phyloP scores from a whole-genome alignment of 768 basidiomycete species.

The Leccinum subtestaceum region DNA sequence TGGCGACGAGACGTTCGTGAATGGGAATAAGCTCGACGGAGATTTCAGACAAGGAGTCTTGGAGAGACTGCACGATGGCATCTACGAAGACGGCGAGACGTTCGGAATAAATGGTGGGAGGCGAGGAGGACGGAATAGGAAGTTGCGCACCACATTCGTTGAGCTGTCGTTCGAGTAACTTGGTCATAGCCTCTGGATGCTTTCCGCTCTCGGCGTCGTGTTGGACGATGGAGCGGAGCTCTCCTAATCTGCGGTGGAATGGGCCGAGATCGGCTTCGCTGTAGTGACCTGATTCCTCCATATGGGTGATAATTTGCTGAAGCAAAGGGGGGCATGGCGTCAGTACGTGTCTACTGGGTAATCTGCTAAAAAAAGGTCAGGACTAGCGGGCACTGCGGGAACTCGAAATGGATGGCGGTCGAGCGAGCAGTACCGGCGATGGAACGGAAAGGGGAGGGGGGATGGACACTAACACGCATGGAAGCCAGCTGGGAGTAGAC shows the following conservation, averaged over 20 bases:
- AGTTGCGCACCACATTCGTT: slow-evolving; percentile 79
- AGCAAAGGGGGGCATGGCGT: slow-evolving; percentile 20
- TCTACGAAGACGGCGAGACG: slow-evolving; percentile 44
- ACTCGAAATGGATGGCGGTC: slow-evolving; percentile 9
- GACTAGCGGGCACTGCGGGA: slow-evolving; percentile 16
- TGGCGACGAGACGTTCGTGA: slow-evolving; percentile 82
- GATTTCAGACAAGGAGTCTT: slow-evolving; percentile 82
- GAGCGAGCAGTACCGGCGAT: neutral
- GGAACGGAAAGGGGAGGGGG: slow-evolving; percentile 7
- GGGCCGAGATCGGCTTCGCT: slow-evolving; percentile 88
- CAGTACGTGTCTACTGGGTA: slow-evolving; percentile 26
- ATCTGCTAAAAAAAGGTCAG: slow-evolving; percentile 28
- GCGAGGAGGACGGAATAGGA: slow-evolving; percentile 7
- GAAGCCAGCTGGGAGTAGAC: slow-evolving; percentile 95
- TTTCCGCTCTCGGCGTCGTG: slow-evolving; percentile 77
- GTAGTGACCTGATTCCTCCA: slow-evolving; percentile 95
- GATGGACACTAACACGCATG: slow-evolving; percentile 75
- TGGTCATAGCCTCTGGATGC: slow-evolving; percentile 84
- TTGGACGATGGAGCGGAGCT: slow-evolving; percentile 83
- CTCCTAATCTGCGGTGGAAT: slow-evolving; percentile 76
- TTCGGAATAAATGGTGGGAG: neutral
- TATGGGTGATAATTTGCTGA: slow-evolving; percentile 91
- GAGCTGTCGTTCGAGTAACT: slow-evolving; percentile 85
- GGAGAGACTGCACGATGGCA: slow-evolving; percentile 69
- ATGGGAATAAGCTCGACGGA: slow-evolving; percentile 88